These are phyloP conservation scores for Chaetomiaceae sp. DNA, from an alignment of 2,329 filamentous ascomycete species.

Conservation along the genomic window DNA sequence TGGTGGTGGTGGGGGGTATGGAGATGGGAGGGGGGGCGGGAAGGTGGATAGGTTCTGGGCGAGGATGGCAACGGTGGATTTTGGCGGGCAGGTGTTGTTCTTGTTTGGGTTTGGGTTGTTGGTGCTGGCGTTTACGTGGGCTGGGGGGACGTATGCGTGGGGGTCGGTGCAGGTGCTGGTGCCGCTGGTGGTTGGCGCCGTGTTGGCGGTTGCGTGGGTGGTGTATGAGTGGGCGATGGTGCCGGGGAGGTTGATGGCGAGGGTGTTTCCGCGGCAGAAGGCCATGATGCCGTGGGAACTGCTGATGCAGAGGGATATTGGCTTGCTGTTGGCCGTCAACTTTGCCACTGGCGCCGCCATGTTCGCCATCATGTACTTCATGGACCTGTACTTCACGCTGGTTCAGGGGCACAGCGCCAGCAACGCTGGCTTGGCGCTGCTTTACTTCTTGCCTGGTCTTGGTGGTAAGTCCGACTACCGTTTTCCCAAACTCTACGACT, in stretches of 20 bases:
- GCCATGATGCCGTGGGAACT: conserved; percentile 62
- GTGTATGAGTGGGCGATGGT: conserved; percentile 52
- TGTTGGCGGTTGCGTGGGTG: conserved; percentile 40
- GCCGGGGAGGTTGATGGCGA: conserved; percentile 42
- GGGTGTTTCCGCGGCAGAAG: conserved; percentile 48
- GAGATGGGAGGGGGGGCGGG: conserved; percentile 15
- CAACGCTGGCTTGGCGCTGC: conserved; percentile 50
- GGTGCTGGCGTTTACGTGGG: conserved; percentile 53
- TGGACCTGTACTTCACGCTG: conserved; percentile 62
- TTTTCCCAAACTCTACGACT: neutral
- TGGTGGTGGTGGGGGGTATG: neutral
- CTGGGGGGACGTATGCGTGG: conserved; percentile 50
- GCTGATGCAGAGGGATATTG: conserved; percentile 52
- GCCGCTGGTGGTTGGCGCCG: conserved; percentile 42
- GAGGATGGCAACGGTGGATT: conserved; percentile 51
- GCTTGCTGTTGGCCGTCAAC: conserved; percentile 58
- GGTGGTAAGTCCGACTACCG: conserved; percentile 50
- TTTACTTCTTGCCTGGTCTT: conserved; percentile 61
- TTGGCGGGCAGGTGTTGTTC: conserved; percentile 53
- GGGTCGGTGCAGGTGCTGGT: conserved; percentile 43
- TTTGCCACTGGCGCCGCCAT: conserved; percentile 54
- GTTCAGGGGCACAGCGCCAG: conserved; percentile 48
- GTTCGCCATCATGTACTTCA: conserved; percentile 58
- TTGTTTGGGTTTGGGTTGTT: conserved; percentile 49
- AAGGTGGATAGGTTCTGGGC: conserved; percentile 33